Evolutionary conservation across 2,329 filamentous ascomycete species (phyloP), one percentile per base, ranked within the genome.

Genomic region (Drechslerella dactyloides): DNA sequence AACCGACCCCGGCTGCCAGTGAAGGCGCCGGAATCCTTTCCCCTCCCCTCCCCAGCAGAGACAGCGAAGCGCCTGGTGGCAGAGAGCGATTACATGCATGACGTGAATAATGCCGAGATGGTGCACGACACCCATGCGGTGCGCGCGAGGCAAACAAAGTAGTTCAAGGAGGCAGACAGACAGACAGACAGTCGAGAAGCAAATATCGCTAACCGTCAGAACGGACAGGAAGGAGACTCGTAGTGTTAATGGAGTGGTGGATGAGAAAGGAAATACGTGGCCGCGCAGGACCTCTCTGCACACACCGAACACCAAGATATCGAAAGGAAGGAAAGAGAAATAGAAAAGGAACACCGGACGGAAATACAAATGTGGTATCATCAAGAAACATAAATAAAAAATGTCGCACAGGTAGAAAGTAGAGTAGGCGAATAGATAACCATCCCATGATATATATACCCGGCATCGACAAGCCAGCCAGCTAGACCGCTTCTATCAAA

Each of bases 321-420:
- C 57, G 53, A 51, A 57, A 56, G 63, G 61, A 64, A 69, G 59
- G 44, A 19, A 72, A 54, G 62, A 35, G 30, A 30, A 35, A 69
- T 68, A 27, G 24, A 23, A 59, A 69, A 53, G 19, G n/a, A n/a
- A n/a, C n/a, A n/a, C n/a, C n/a, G n/a, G n/a, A n/a, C 59, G 57
- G 57, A 53, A 27, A 23, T 17, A 42, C 57, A 52, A 27, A 42
- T 15, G 23, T 52, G 58, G 51, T 51, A 61, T 51, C 27, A 35
- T 33, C 24, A 61, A 52, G n/a, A 21, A 17, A 21, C 15, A 58
- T 37, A 53, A 46, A 46, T 19, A 35, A 21, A 30, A 51, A 27
- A 33, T n/a, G 11, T 23, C 55, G 24, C 21, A 59, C 55, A 44
- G 33, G 40, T 23, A 46, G 27, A 50, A 17, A 27, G n/a, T 42